Evolutionary conservation across 2,329 filamentous ascomycete species (phyloP), one percentile per base, ranked within the genome.

Genomic region (Fusarium fracticaudum): DNA sequence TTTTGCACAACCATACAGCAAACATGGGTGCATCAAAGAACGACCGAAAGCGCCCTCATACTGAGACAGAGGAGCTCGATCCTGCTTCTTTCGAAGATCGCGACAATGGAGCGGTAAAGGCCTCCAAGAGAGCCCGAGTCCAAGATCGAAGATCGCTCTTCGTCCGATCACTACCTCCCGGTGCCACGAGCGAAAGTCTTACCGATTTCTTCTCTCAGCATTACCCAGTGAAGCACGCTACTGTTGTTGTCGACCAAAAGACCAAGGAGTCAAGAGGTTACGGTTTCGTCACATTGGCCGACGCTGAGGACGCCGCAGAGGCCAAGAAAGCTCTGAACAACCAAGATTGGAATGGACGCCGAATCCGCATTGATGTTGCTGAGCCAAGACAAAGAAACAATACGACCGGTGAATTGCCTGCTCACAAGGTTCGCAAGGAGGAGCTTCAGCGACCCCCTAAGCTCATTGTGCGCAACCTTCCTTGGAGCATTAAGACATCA

Each of bases 251-350:
- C 64, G 96, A 99, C 81, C 91, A 93, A 22, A 87, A 91, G 74
- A 97, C 95, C 5, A 98, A 98, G 80, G 86, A 91, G 76, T 98
- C 94, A 20, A 93, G 94, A 80, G 96, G 96, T 24, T 99, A 95
- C 82, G 96, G 96, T 60, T 99, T 99, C 83, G 96, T 99, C 65
- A 98, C 96, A 5, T 96, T 99, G 79, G 94, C 95, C 77, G 96
- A 99, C 80, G 90, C 93, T 37, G 95, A 98, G 75, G 96, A 99
- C 85, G 95, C 96, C 18, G 86, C 91, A 74, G 89, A 92, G 73
- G 97, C 96, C 24, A 89, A 93, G 80, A 89, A 92, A 65, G 93
- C 97, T 81, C 90, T 98, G 79, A 91, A 98, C 82, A 93, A 94
- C 71, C 88, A 92, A 51, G 85, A 90, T 33, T 90, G 98, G 77